Conservation (phyloP, 2,329 filamentous ascomycete genomes). For the Hypoxylon sp. region DNA sequence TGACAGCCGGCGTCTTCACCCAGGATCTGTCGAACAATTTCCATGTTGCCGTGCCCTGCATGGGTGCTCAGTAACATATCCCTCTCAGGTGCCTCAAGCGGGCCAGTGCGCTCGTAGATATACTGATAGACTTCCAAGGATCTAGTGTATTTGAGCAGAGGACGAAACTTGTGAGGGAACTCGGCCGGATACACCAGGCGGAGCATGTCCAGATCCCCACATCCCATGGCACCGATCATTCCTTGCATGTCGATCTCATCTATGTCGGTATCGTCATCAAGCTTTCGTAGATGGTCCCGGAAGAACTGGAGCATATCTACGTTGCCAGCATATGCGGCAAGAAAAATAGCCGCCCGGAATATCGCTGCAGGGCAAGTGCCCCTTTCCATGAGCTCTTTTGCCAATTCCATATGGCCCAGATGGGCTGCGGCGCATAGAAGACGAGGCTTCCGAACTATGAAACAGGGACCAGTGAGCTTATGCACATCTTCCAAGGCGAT, state of each 20-base stretch:
- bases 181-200: too few relatives aligned
- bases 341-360: neutral
- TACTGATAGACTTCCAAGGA: neutral
- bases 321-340: slow-evolving; percentile 4
- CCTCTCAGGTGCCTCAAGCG: neutral
- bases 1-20: too few relatives aligned
- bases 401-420: neutral
- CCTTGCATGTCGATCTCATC: too few relatives aligned
- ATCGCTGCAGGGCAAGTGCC: neutral
- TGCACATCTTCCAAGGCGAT: neutral
- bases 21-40: neutral
- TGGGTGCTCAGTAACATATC: neutral
- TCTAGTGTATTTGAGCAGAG: too few relatives aligned
- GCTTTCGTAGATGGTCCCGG: neutral
- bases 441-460: too few relatives aligned
- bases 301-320: neutral
- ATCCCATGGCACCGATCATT: neutral
- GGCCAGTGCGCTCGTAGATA: neutral
- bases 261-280: too few relatives aligned
- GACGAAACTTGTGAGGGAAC: too few relatives aligned
- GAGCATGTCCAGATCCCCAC: neutral
- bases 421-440: slow-evolving; percentile 5
- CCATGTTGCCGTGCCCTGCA: neutral
- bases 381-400: neutral
- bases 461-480: too few relatives aligned